Conservation (phyloP, 2,329 filamentous ascomycete species). For the Coniosporium tulheliwenetii region DNA sequence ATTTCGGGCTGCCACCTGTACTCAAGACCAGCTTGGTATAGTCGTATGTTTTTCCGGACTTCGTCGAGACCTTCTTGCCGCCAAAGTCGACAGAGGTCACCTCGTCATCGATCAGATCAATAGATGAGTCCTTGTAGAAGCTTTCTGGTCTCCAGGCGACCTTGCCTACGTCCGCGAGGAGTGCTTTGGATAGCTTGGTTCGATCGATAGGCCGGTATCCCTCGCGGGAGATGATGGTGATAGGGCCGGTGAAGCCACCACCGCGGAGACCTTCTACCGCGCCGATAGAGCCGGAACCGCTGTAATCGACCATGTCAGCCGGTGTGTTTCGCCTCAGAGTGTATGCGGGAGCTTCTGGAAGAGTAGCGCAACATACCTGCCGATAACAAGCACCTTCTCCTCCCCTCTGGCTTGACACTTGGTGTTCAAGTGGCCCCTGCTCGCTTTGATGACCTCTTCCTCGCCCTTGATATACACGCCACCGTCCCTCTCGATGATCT, state of each 20-base stretch:
- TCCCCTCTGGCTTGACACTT: slow-evolving; percentile 46
- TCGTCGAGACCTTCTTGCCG: slow-evolving; percentile 57
- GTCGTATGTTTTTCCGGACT: slow-evolving; percentile 50
- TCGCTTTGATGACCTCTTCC: slow-evolving; percentile 61
- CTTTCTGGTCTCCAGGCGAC: slow-evolving; percentile 59
- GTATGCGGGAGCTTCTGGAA: not conserved
- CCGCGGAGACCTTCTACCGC: slow-evolving; percentile 70
- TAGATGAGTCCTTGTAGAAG: slow-evolving; percentile 54
- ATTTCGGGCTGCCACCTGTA: slow-evolving; percentile 65
- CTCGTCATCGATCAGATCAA: slow-evolving; percentile 40
- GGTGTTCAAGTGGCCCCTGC: slow-evolving; percentile 57
- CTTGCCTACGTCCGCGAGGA: slow-evolving; percentile 68
- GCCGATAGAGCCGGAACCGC: slow-evolving; percentile 72
- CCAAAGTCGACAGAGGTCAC: slow-evolving; percentile 66
- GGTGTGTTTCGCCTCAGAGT: not conserved
- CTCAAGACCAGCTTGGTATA: slow-evolving; percentile 88
- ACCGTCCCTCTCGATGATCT: slow-evolving; percentile 65
- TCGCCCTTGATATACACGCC: slow-evolving; percentile 74
- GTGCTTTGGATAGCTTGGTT: slow-evolving; percentile 87
- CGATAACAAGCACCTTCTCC: slow-evolving; percentile 67
- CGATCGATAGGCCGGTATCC: slow-evolving; percentile 80
- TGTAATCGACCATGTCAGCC: slow-evolving; percentile 4
- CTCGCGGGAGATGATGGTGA: slow-evolving; percentile 75
- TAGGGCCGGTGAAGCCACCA: slow-evolving; percentile 60
- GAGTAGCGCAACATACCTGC: slow-evolving; percentile 34